Evolutionary conservation across 768 basidiomycete species (phyloP).

Genomic region (Cystofilobasidium ferigula): DNA sequence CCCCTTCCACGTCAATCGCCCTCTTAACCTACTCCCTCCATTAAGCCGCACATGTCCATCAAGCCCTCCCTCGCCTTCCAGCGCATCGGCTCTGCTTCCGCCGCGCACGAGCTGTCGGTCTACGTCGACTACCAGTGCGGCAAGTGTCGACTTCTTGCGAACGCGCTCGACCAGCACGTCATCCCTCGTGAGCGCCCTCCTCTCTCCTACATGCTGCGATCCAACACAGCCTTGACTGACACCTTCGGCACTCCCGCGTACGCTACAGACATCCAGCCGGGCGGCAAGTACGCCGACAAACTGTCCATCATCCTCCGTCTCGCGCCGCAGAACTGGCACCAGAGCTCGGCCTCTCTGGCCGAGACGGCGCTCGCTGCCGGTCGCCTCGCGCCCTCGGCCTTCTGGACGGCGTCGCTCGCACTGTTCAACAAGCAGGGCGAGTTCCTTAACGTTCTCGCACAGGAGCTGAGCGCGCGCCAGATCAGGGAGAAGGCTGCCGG

Average conservation of each 20-base stretch:
- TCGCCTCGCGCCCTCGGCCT: neutral
- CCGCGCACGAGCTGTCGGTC: neutral
- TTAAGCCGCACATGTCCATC: neutral
- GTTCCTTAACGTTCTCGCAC: slow-evolving; percentile 7
- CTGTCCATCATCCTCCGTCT: slow-evolving; percentile 4
- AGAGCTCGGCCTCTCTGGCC: neutral
- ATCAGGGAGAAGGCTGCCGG: slow-evolving; percentile 11
- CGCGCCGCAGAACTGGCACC: slow-evolving; percentile 16
- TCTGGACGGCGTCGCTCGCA: neutral
- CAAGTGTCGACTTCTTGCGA: neutral
- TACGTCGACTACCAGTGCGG: slow-evolving; percentile 11
- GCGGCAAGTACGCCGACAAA: neutral
- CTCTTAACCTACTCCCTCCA: slow-evolving; percentile 18
- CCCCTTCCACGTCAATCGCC: slow-evolving; percentile 25
- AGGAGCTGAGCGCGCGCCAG: neutral
- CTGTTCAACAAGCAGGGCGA: neutral
- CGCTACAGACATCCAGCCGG: slow-evolving; percentile 2
- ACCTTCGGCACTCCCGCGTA: neutral
- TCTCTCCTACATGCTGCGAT: too few relatives aligned
- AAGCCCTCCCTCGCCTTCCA: slow-evolving; percentile 18
- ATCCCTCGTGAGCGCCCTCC: slow-evolving; percentile 4
- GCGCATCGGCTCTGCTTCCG: slow-evolving; percentile 6
- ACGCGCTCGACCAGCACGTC: neutral
- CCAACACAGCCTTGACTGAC: too few relatives aligned
- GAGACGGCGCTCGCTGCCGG: slow-evolving; percentile 11